Evolutionary conservation across 2,329 filamentous ascomycete genomes (phyloP).

Genomic region (Bisporella sp.): DNA sequence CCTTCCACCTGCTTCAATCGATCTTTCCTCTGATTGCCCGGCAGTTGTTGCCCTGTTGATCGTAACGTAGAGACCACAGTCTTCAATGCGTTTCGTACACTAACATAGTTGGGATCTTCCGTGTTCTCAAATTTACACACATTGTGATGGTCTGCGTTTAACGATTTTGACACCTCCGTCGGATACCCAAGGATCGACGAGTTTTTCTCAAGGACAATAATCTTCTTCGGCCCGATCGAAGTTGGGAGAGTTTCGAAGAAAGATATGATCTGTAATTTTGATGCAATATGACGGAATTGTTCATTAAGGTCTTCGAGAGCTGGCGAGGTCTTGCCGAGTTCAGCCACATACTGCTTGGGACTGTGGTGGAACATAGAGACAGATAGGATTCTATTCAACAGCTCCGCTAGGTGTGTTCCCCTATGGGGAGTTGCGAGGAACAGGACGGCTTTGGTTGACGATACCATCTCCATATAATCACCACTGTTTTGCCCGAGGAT

Average conservation of each 20-base stretch:
- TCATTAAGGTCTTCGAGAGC: constrained; percentile 36
- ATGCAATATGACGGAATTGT: constrained; percentile 34
- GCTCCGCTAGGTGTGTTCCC: constrained; percentile 31
- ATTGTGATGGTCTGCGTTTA: constrained; percentile 28
- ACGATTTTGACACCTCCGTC: constrained; percentile 15
- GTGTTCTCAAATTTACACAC: constrained; percentile 27
- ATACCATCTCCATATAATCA: constrained; percentile 22
- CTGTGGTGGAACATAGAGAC: constrained; percentile 19
- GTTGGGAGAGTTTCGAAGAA: constrained; percentile 37
- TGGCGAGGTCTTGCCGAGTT: constrained; percentile 31
- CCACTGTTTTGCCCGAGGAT: constrained; percentile 21
- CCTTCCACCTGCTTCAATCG: background rate
- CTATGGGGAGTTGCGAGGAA: constrained; percentile 37
- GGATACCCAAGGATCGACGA: constrained; percentile 25
- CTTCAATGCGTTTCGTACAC: constrained; percentile 1
- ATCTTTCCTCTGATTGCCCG: background rate
- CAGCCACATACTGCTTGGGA: constrained; percentile 31
- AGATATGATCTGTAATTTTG: constrained; percentile 30
- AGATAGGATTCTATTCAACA: constrained; percentile 31
- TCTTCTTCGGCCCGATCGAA: background rate
- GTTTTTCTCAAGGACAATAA: constrained; percentile 23
- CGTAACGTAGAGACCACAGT: constrained; percentile 9
- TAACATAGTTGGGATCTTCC: constrained; percentile 18
- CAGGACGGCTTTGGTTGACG: constrained; percentile 28
- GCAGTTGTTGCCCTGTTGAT: background rate